Evolutionary conservation across 208 protist genomes (phyloP).

Genomic region (Leishmania amazonensis): DNA sequence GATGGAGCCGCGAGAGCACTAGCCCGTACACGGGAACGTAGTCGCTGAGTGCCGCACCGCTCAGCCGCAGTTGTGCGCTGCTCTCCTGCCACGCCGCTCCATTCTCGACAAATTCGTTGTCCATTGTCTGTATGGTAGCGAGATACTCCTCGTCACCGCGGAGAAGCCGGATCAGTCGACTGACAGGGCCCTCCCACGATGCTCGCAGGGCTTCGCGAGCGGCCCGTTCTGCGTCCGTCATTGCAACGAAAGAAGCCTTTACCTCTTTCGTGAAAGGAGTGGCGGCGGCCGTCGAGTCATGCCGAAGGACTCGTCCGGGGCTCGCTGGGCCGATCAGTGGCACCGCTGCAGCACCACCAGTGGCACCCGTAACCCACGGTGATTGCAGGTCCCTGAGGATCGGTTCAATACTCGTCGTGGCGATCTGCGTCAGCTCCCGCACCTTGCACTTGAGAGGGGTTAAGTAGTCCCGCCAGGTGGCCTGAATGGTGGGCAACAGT

Average conservation of each 20-base stretch:
- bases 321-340: not conserved
- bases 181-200: constrained; percentile 22
- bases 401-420: constrained; percentile 42
- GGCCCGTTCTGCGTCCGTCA: constrained; percentile 8
- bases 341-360: not conserved
- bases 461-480: constrained; percentile 62
- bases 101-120: constrained; percentile 35
- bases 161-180: constrained; percentile 33
- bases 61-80: constrained; percentile 9
- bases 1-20: constrained; percentile 67
- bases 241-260: not conserved
- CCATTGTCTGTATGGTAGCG: constrained; percentile 51
- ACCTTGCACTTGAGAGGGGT: constrained; percentile 44
- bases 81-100: constrained; percentile 16
- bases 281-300: not conserved
- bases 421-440: constrained; percentile 48
- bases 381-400: constrained; percentile 23
- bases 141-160: constrained; percentile 64
- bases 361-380: not conserved
- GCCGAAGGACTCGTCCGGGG: not conserved
- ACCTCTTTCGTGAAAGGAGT: not conserved
- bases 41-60: constrained; percentile 38
- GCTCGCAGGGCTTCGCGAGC: constrained; percentile 17
- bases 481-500: constrained; percentile 46
- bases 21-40: constrained; percentile 81